These are phyloP conservation scores for Aurifilum marmelostoma DNA, from an alignment of 2,329 filamentous ascomycete species.

Conservation along the genomic window DNA sequence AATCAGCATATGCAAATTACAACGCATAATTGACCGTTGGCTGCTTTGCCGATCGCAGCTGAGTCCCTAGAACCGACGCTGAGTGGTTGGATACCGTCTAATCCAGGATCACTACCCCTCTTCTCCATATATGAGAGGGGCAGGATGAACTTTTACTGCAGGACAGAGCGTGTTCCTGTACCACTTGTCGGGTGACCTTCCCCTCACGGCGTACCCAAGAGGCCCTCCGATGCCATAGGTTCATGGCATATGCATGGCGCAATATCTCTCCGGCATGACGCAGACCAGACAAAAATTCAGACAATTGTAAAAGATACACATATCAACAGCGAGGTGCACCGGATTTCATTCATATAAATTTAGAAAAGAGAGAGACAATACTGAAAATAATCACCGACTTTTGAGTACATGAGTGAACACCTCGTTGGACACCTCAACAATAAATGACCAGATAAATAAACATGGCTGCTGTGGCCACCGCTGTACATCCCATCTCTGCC, in stretches of 20 bases:
- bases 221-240: neutral
- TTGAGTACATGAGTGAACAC: neutral
- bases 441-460: neutral
- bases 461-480: slow-evolving; percentile 18
- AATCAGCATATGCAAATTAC: too few species aligned
- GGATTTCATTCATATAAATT: neutral
- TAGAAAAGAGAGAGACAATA: neutral
- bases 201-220: neutral
- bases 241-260: slow-evolving; percentile 18
- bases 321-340: neutral
- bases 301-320: neutral
- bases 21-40: neutral
- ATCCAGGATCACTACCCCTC: neutral
- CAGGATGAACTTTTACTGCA: neutral
- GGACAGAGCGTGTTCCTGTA: neutral
- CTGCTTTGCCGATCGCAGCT: neutral
- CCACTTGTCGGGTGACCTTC: neutral
- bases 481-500: slow-evolving; percentile 4
- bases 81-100: neutral
- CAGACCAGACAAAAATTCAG: neutral
- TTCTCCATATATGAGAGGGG: slow-evolving; percentile 1
- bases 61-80: neutral
- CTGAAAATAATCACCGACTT: neutral
- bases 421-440: neutral
- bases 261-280: slow-evolving; percentile 25